Percentiles rank a stretch among this genome's conserved stretches.
These are phyloP conservation scores for Moricandia moricandioides DNA, from an alignment of 345 rosid species.

Conservation along the genomic window DNA sequence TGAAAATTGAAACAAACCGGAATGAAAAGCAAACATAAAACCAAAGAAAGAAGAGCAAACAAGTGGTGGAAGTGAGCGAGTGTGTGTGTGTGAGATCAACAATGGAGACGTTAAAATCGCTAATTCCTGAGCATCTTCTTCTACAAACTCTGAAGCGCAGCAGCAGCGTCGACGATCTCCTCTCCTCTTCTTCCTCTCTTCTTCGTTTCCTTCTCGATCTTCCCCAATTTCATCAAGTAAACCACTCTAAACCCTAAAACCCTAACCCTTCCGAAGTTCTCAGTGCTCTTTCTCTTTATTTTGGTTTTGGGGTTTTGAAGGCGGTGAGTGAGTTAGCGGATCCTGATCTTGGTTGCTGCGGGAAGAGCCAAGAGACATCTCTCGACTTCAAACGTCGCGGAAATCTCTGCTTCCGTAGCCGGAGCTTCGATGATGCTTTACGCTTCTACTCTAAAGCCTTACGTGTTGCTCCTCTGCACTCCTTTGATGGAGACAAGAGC, in stretches of 20 bases:
- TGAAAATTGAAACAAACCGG: not conserved
- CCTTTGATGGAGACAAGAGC: conserved; percentile 55
- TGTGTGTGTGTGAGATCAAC: not conserved
- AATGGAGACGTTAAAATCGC: conserved; percentile 45
- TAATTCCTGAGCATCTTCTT: conserved; percentile 49
- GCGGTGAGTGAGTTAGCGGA: conserved; percentile 53
- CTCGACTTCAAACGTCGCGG: conserved; percentile 63
- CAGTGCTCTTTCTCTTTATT: not conserved
- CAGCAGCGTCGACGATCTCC: conserved; percentile 49
- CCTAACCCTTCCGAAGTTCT: not conserved
- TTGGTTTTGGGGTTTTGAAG: conserved; percentile 15
- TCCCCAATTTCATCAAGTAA: conserved; percentile 59
- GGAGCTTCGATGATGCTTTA: conserved; percentile 49
- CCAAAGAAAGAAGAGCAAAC: not conserved
- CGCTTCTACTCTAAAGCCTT: conserved; percentile 72
- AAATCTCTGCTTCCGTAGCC: conserved; percentile 47
- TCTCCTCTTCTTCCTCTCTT: conserved; percentile 49
- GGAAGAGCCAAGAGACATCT: conserved; percentile 55
- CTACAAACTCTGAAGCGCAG: conserved; percentile 38
- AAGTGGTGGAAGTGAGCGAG: not conserved
- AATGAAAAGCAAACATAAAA: not conserved
- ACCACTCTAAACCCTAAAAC: not conserved
- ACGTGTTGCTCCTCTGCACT: conserved; percentile 60
- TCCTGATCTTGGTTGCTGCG: conserved; percentile 49
- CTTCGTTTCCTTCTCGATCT: conserved; percentile 46